phyloP scores from a whole-genome alignment of 192 early-diverging fungal species.

The Coemansia sp. region DNA sequence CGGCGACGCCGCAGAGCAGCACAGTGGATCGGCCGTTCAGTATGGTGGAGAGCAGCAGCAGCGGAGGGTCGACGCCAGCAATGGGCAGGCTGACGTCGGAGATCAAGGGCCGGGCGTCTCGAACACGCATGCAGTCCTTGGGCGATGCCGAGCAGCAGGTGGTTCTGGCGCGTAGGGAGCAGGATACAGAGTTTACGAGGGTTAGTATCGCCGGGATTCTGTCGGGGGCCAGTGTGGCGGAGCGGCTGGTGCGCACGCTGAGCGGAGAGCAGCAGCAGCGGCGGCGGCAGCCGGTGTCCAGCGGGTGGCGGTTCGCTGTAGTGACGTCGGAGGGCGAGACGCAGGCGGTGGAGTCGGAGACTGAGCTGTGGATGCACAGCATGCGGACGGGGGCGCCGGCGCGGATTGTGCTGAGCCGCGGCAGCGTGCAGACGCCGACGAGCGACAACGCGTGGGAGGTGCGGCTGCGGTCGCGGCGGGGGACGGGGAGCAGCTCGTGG shows the following conservation, averaged over 20 bases:
- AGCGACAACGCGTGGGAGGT: not conserved
- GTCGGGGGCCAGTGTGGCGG: constrained; percentile 13
- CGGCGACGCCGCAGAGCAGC: constrained; percentile 13
- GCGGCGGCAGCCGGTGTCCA: not conserved
- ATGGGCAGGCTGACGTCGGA: not conserved
- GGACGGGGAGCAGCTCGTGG: not conserved
- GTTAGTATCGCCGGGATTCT: constrained; percentile 9
- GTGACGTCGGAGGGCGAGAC: not conserved
- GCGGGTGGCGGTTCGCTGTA: constrained; percentile 2
- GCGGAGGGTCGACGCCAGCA: constrained; percentile 7
- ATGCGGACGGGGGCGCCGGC: constrained; percentile 4
- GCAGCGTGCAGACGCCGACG: not conserved
- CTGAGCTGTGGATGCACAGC: constrained; percentile 21
- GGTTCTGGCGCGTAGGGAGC: constrained; percentile 11
- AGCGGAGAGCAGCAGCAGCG: too few species aligned
- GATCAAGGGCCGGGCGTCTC: not conserved
- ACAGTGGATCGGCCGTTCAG: constrained; percentile 28
- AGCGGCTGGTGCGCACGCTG: constrained; percentile 4
- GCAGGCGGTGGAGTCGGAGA: constrained; percentile 3
- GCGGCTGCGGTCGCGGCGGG: not conserved
- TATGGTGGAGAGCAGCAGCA: constrained; percentile 42
- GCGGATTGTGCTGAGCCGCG: constrained; percentile 5
- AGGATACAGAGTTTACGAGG: constrained; percentile 3
- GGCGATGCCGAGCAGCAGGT: not conserved
- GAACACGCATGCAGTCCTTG: not conserved